A percentile compares a stretch with the other conserved stretches of the same genome.
phyloP scores from a whole-genome alignment of 352 stramenopile genomes.

The Globisporangium paddicum region DNA sequence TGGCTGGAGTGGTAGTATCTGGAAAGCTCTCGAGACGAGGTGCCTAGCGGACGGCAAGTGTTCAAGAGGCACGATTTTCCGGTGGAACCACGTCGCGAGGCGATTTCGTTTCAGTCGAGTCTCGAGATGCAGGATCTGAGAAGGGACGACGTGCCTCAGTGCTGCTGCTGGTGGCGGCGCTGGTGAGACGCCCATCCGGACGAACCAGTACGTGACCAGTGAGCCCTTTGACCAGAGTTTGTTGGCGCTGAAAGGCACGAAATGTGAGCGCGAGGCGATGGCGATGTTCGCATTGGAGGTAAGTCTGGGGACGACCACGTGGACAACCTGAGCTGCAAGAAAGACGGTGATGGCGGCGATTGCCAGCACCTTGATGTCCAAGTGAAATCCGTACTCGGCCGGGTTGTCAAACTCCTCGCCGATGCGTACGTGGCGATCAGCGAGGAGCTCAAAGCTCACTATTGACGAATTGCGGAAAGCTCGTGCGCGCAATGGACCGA shows the following conservation, averaged over 20 bases:
- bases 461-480: constrained; percentile 4
- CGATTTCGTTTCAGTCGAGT: background rate
- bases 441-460: constrained; percentile 4
- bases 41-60: background rate
- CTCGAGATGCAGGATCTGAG: background rate
- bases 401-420: background rate
- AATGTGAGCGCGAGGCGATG: constrained; percentile 11
- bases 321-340: background rate
- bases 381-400: constrained; percentile 8
- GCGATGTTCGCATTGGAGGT: background rate
- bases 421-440: background rate
- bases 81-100: background rate
- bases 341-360: background rate
- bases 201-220: constrained; percentile 10
- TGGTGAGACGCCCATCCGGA: background rate
- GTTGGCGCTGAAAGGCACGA: constrained; percentile 20
- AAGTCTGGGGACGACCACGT: background rate
- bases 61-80: background rate
- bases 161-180: background rate
- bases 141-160: background rate
- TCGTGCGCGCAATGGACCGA: constrained; percentile 5
- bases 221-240: constrained; percentile 15
- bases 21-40: background rate
- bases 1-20: background rate
- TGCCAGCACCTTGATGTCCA: constrained; percentile 12